Evolutionary conservation across 2,329 filamentous ascomycete species (phyloP).

Genomic region (Paecilomyces niveus): DNA sequence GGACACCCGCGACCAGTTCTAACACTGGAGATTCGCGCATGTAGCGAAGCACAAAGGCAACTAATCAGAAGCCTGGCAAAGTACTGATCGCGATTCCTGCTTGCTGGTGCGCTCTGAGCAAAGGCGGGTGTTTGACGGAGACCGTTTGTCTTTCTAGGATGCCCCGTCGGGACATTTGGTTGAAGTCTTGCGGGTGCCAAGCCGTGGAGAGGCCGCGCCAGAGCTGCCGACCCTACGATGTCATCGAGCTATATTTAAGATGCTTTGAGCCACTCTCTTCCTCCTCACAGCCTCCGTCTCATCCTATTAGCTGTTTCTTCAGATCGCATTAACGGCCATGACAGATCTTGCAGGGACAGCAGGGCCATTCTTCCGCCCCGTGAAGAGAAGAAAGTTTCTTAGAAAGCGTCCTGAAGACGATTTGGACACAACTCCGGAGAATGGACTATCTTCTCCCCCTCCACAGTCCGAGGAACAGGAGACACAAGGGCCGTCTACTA

Average conservation of each 20-base stretch:
- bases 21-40: background rate
- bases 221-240: background rate
- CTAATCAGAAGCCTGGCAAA: background rate
- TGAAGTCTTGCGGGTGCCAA: background rate
- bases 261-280: background rate
- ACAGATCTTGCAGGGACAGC: conserved; percentile 14
- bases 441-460: background rate
- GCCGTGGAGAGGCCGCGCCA: background rate
- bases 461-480: background rate
- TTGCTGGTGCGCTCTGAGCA: background rate
- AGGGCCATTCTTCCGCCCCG: conserved; percentile 39
- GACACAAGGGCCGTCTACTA: conserved; percentile 3
- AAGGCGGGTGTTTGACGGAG: background rate
- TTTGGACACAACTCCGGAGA: conserved; percentile 4
- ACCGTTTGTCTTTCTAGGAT: background rate
- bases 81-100: background rate
- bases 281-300: background rate
- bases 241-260: background rate
- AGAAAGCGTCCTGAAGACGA: conserved; percentile 34
- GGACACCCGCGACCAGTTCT: background rate
- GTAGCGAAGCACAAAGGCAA: background rate
- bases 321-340: background rate
- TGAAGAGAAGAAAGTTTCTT: conserved; percentile 46
- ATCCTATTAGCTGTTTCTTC: background rate
- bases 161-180: background rate